Evolutionary conservation across 257 asterid genomes (phyloP), one percentile per base, ranked within the genome.

Genomic region (Coffea canephora): DNA sequence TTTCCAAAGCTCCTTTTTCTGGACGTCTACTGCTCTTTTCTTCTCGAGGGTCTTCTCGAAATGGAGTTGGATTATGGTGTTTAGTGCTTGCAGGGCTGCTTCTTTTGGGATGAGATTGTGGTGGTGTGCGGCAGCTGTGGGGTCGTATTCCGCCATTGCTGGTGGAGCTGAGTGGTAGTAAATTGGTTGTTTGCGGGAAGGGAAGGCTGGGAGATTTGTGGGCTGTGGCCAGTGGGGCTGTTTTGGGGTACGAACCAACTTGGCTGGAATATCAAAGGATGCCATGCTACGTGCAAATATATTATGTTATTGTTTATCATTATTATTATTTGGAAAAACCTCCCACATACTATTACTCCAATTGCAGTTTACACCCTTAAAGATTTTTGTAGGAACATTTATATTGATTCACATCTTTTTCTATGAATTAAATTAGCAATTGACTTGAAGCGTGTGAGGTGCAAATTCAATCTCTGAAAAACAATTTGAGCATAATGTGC

Each of bases 21-120:
- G 98, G 74, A 87, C 91, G 78, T 95, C 99, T 0, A 95, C 93
- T 1, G 97, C 91, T 4, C 93, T 79, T 79, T 95, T 95, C 49
- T 95, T 95, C 86, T 95, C 99, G 0, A 95, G 97, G 84, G 99
- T 95, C 82, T 95, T 95, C 85, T 95, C 99, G 80, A 95, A 91
- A 71, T 95, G 99, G 87, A 95, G 99, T 78, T 95, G 99, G 90
- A 95, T 91, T 19, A 95, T 91, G 84, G 94, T 95, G 92, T 90
- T 95, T 2, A 93, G 89, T 46, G 98, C 92, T 84, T 95, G 97
- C n/a, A 93, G 80, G n/a, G 94, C 97, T 4, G 98, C 85, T 78
- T 95, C 99, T 76, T 83, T 89, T 0, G 88, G 85, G 73, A 94
- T 87, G 73, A 82, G 39, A 43, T 68, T 85, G 75, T 68, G 90